Evolutionary conservation across 345 rosid genomes (phyloP).

Genomic region (Theobroma cacao): DNA sequence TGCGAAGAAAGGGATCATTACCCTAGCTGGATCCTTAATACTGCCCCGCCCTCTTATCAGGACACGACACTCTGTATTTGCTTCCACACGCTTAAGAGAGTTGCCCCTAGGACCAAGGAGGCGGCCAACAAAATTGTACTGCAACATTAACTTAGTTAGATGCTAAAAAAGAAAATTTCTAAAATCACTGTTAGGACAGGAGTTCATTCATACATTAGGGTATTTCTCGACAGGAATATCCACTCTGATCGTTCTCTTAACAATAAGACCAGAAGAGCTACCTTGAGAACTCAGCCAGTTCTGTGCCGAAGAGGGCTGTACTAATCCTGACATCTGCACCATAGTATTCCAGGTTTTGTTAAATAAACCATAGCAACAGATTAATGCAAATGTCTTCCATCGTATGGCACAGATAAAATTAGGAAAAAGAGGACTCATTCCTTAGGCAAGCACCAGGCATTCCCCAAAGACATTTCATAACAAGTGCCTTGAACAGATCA

Average conservation of each 20-base stretch:
- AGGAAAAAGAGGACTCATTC: not conserved
- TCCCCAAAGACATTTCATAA: not conserved
- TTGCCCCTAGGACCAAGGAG: slow-evolving; percentile 98
- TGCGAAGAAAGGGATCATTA: slow-evolving; percentile 19
- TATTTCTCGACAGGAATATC: slow-evolving; percentile 91
- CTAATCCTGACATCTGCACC: slow-evolving; percentile 63
- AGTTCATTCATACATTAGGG: slow-evolving; percentile 62
- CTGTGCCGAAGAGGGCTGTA: slow-evolving; percentile 62
- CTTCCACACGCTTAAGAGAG: slow-evolving; percentile 97
- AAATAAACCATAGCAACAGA: slow-evolving; percentile 18
- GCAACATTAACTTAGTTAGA: slow-evolving; percentile 30
- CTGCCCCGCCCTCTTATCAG: slow-evolving; percentile 95
- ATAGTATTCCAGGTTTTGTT: slow-evolving; percentile 26
- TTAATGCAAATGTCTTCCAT: not conserved
- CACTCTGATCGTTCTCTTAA: slow-evolving; percentile 78
- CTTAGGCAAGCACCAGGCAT: not conserved
- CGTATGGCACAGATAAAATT: not conserved
- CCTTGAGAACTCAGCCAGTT: slow-evolving; percentile 79
- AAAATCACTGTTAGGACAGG: not conserved
- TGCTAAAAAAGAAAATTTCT: slow-evolving; percentile 1
- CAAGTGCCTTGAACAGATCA: not conserved
- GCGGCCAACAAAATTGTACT: slow-evolving; percentile 99
- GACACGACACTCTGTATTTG: slow-evolving; percentile 89
- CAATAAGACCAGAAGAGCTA: slow-evolving; percentile 83
- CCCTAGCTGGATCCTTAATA: slow-evolving; percentile 86